Evolutionary conservation across 352 stramenopile genomes (phyloP).

Genomic region (Pythium myriotylum): DNA sequence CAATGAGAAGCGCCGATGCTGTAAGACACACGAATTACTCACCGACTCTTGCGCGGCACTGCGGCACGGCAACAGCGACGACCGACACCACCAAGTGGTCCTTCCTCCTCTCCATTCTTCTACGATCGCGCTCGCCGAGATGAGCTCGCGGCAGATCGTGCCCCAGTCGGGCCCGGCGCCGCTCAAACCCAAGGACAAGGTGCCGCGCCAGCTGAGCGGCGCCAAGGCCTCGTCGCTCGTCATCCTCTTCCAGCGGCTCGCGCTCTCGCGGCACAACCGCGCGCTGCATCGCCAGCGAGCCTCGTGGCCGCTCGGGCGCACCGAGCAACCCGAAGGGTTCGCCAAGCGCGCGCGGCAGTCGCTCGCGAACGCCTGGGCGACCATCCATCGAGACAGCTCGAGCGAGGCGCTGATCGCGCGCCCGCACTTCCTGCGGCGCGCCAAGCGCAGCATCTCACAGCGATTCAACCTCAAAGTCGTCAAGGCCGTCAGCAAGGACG

Average conservation of each 20-base stretch:
- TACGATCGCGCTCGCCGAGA: not conserved
- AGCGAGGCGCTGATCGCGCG: constrained; percentile 9
- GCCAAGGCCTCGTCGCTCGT: constrained; percentile 9
- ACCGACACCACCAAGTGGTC: not conserved
- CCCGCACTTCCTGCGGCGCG: constrained; percentile 26
- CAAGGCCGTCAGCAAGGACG: constrained; percentile 21
- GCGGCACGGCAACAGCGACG: not conserved
- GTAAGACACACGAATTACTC: no score
- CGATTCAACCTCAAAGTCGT: constrained; percentile 31
- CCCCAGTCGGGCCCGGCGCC: constrained; percentile 3
- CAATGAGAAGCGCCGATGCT: no score
- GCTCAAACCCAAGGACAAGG: not conserved
- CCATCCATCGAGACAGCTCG: constrained; percentile 11
- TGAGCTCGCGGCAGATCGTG: constrained; percentile 18
- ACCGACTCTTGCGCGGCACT: no score
- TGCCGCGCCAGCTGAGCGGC: no score
- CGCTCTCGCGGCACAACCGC: constrained; percentile 4
- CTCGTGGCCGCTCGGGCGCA: constrained; percentile 12
- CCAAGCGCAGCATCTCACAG: constrained; percentile 25
- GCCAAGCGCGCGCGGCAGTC: constrained; percentile 23
- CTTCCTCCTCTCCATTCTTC: not conserved
- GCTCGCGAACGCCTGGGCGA: constrained; percentile 14
- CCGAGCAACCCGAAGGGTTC: constrained; percentile 1
- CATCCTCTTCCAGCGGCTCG: constrained; percentile 18
- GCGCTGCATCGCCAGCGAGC: constrained; percentile 14